These are phyloP conservation scores for Malassezia brasiliensis DNA, from an alignment of 1,284 basidiomycete genomes.

Conservation along the genomic window DNA sequence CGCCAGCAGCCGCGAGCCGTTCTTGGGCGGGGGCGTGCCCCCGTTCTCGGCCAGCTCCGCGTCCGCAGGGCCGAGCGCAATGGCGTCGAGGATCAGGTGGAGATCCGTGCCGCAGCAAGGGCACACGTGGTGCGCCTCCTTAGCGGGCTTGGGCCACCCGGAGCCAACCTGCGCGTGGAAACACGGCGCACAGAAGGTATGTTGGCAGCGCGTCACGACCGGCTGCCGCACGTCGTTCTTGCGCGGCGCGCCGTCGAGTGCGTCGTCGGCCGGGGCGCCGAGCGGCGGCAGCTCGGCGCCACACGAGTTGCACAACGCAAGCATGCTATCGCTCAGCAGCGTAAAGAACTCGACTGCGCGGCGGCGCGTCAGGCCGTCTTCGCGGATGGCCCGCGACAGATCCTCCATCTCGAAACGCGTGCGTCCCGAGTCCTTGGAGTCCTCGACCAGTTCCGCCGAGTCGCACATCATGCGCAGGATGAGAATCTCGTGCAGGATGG, in stretches of 20 bases:
- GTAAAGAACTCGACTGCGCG: slow-evolving; percentile 71
- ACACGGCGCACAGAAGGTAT: slow-evolving; percentile 59
- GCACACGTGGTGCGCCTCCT: slow-evolving; percentile 51
- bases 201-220: slow-evolving; percentile 75
- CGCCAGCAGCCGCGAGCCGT: slow-evolving; percentile 7
- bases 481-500: slow-evolving; percentile 73
- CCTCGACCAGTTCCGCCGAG: slow-evolving; percentile 78
- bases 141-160: slow-evolving; percentile 19
- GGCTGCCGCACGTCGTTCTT: slow-evolving; percentile 45
- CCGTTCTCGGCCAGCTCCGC: not conserved
- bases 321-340: slow-evolving; percentile 70
- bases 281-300: slow-evolving; percentile 58
- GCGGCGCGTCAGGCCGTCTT: slow-evolving; percentile 66
- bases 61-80: slow-evolving; percentile 25
- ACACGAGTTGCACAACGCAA: slow-evolving; percentile 79
- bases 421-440: slow-evolving; percentile 49
- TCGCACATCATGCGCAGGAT: slow-evolving; percentile 88
- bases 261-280: slow-evolving; percentile 42
- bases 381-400: slow-evolving; percentile 55
- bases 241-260: slow-evolving; percentile 54
- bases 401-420: slow-evolving; percentile 55
- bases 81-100: slow-evolving; percentile 27
- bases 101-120: slow-evolving; percentile 58
- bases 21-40: not conserved
- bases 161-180: slow-evolving; percentile 42